Evolutionary conservation across 2,329 filamentous ascomycete genomes (phyloP).

Genomic region (Aciculosporium take): DNA sequence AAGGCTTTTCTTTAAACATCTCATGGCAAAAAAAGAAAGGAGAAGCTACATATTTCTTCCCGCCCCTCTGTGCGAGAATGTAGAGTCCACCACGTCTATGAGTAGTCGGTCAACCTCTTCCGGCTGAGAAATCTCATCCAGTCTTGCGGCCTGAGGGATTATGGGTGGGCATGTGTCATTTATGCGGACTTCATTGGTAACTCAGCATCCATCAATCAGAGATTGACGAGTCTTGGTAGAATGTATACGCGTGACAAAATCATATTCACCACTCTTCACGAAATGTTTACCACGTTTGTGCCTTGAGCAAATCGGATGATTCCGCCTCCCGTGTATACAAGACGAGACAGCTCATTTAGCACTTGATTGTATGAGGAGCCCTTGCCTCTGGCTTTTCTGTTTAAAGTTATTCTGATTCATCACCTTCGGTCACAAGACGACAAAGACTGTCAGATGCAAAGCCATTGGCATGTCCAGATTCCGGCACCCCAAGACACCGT

Average conservation of each 20-base stretch:
- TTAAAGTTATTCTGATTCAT: background rate
- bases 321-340: background rate
- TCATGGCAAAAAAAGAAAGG: background rate
- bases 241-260: background rate
- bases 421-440: background rate
- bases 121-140: background rate
- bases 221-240: background rate
- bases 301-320: background rate
- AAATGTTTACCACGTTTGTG: background rate
- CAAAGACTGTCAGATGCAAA: background rate
- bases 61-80: background rate
- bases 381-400: background rate
- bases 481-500: background rate
- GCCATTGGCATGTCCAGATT: background rate
- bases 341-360: background rate
- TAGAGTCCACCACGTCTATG: background rate
- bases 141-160: background rate
- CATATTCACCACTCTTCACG: too few species aligned
- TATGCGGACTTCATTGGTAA: too few species aligned
- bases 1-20: background rate
- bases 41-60: background rate
- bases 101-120: too few species aligned
- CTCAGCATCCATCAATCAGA: too few species aligned
- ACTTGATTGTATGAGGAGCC: background rate
- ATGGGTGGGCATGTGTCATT: background rate